Evolutionary conservation across 495 filamentous ascomycete species (phyloP).

Genomic region (Daldinia childiae): DNA sequence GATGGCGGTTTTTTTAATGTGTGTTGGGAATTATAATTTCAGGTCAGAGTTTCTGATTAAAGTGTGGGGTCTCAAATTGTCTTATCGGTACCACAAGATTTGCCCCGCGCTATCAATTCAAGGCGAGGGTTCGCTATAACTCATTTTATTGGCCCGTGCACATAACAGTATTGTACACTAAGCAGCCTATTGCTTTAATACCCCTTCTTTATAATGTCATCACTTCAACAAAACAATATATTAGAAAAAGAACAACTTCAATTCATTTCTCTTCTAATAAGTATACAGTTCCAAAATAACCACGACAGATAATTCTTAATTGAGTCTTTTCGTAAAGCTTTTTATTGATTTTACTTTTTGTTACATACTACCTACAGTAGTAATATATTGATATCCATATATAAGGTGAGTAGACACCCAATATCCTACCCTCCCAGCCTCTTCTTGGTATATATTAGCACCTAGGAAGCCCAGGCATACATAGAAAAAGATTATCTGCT

Average conservation of each 20-base stretch:
- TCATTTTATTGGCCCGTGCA: neutral
- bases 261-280: neutral
- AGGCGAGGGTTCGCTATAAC: neutral
- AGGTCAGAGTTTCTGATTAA: conserved; percentile 32
- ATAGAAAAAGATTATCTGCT: conserved; percentile 22
- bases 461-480: neutral
- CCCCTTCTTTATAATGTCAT: too few species aligned
- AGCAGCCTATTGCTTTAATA: too few species aligned
- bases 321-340: neutral
- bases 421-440: neutral
- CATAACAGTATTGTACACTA: neutral
- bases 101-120: conserved; percentile 40
- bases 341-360: neutral
- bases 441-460: neutral
- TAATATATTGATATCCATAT: conserved; percentile 1
- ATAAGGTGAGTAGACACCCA: neutral
- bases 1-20: conserved; percentile 37
- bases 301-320: neutral
- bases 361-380: neutral
- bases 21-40: conserved; percentile 38
- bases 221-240: too few species aligned
- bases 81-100: conserved; percentile 36
- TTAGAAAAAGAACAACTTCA: neutral
- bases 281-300: neutral
- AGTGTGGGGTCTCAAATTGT: conserved; percentile 40